phyloP scores from a whole-genome alignment of 1,284 basidiomycete genomes.

The Pyrrhoderma lamaoense region DNA sequence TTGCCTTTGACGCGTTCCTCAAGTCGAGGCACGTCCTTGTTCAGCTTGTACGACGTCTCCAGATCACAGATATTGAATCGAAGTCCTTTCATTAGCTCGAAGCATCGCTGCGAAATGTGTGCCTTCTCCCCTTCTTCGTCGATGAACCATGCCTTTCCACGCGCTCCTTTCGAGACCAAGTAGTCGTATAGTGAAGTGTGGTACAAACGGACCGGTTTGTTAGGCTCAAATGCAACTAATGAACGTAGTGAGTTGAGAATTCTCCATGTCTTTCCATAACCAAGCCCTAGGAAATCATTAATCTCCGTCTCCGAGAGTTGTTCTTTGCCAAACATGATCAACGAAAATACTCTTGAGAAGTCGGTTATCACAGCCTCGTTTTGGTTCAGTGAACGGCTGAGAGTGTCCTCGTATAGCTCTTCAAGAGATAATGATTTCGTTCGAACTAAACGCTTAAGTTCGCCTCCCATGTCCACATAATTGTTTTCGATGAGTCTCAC shows the following conservation, averaged over 20 bases:
- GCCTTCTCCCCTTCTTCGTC: background rate
- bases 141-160: background rate
- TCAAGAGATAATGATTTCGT: background rate
- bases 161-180: background rate
- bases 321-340: background rate
- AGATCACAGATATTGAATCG: conserved; percentile 54
- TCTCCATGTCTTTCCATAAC: too few relatives aligned
- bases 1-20: background rate
- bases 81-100: conserved; percentile 23
- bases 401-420: background rate
- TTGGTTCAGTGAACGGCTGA: background rate
- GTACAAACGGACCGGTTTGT: background rate
- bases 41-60: conserved; percentile 24
- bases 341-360: background rate
- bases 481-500: background rate
- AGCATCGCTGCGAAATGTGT: background rate
- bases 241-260: background rate
- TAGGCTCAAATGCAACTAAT: background rate
- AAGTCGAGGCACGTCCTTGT: background rate
- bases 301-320: background rate
- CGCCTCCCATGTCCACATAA: too few relatives aligned
- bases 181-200: background rate
- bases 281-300: background rate
- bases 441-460: too few relatives aligned
- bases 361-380: background rate